Percentiles rank a stretch among this genome's conserved stretches.
These are phyloP conservation scores for Antrodiella citrinella DNA, from an alignment of 768 basidiomycete genomes.

Conservation along the genomic window DNA sequence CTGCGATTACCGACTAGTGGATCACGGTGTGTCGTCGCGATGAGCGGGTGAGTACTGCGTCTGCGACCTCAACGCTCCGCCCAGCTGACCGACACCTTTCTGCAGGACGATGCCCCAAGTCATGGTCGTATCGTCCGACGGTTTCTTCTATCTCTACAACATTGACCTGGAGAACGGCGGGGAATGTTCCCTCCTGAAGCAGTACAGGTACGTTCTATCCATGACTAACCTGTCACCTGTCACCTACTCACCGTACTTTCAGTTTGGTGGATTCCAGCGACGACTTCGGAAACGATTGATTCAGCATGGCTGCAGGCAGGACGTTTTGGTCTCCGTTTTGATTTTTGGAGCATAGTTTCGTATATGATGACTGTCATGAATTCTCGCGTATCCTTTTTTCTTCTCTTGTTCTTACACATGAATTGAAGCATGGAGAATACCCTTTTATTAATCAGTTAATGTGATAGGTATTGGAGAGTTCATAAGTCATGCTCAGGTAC, in stretches of 20 bases:
- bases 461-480: neutral
- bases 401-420: neutral
- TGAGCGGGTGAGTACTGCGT: constrained; percentile 62
- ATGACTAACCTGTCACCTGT: no score
- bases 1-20: constrained; percentile 74
- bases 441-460: neutral
- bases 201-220: constrained; percentile 61
- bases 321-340: neutral
- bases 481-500: no score
- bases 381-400: neutral
- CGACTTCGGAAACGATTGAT: constrained; percentile 3
- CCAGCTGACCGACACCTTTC: neutral
- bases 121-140: constrained; percentile 94
- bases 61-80: neutral
- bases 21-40: constrained; percentile 78
- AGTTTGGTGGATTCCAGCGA: constrained; percentile 11
- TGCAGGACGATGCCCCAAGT: constrained; percentile 87
- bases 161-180: constrained; percentile 96
- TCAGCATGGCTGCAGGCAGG: neutral
- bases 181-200: constrained; percentile 91
- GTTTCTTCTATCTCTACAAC: constrained; percentile 91
- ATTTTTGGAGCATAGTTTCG: neutral
- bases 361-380: neutral
- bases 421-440: neutral
- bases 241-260: neutral